Conservation (phyloP, 148 eudicot species). For the Linanthus parryae region DNA sequence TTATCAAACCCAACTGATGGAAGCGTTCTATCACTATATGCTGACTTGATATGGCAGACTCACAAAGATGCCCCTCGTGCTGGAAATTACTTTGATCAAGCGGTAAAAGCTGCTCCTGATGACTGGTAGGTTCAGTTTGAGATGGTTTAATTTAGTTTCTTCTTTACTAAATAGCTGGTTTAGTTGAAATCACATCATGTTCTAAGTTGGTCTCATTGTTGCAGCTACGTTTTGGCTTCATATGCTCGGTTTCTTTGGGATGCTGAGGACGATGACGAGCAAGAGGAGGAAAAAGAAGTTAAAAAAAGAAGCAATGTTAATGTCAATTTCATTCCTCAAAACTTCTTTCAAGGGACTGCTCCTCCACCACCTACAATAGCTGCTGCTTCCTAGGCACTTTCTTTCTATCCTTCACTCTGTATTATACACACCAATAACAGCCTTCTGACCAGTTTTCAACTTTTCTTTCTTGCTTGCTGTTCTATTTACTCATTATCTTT, state of each 20-base stretch:
- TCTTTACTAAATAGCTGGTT: no score
- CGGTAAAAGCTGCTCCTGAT: conserved; percentile 39
- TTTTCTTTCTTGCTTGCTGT: background rate
- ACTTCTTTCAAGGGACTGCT: conserved; percentile 25
- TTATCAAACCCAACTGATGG: conserved; percentile 37
- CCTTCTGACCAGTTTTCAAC: conserved; percentile 1
- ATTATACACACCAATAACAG: background rate
- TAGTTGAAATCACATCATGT: background rate
- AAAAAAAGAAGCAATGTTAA: background rate
- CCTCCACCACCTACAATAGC: conserved; percentile 32
- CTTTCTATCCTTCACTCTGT: background rate
- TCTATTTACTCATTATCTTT: conserved; percentile 1
- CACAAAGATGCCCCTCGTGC: conserved; percentile 35
- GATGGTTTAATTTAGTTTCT: no score
- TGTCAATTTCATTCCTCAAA: conserved; percentile 9
- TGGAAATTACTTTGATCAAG: conserved; percentile 32
- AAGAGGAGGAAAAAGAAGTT: conserved; percentile 23
- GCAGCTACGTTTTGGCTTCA: conserved; percentile 73
- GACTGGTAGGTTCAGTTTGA: conserved; percentile 26
- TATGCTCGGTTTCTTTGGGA: conserved; percentile 85
- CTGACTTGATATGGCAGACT: conserved; percentile 40
- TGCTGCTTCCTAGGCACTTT: conserved; percentile 34
- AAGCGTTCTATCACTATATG: conserved; percentile 31
- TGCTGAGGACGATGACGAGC: conserved; percentile 52
- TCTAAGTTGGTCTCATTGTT: conserved; percentile 5